These are phyloP conservation scores for Starmerella floricola DNA, from an alignment of 805 yeast genomes.

Conservation along the genomic window DNA sequence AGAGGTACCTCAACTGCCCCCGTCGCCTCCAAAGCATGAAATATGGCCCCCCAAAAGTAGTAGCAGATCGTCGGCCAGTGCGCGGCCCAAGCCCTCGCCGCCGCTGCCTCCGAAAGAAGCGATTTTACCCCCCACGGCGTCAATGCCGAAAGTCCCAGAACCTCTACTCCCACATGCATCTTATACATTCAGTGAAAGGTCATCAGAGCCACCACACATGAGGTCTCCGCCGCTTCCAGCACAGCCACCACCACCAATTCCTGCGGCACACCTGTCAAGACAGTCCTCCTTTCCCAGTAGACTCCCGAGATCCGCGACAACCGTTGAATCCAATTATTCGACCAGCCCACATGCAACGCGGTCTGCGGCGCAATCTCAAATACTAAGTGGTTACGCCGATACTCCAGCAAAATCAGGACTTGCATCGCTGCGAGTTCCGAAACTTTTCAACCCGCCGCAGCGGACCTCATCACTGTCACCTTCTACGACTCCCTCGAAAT, in stretches of 20 bases:
- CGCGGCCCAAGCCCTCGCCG: too few relatives aligned
- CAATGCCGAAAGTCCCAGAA: too few relatives aligned
- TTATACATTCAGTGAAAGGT: too few relatives aligned
- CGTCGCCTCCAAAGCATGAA: neutral
- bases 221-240: neutral
- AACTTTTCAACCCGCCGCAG: neutral
- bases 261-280: slow-evolving; percentile 2
- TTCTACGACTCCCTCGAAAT: neutral
- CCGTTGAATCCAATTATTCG: too few relatives aligned
- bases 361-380: neutral
- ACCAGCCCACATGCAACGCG: neutral
- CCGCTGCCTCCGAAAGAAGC: too few relatives aligned
- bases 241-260: slow-evolving; percentile 10
- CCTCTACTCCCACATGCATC: too few relatives aligned
- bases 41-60: too few relatives aligned
- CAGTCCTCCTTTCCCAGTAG: slow-evolving; percentile 1
- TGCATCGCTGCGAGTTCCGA: slow-evolving; percentile 11
- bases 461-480: slow-evolving; percentile 1
- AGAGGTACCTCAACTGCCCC: neutral
- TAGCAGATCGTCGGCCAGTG: too few relatives aligned
- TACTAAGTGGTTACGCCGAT: slow-evolving; percentile 11
- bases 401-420: slow-evolving; percentile 5
- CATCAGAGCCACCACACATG: too few relatives aligned
- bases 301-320: too few relatives aligned
- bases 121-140: too few relatives aligned